Evolutionary conservation across 1,139 yeast genomes (phyloP).

Genomic region (Suhomyces maxii): DNA sequence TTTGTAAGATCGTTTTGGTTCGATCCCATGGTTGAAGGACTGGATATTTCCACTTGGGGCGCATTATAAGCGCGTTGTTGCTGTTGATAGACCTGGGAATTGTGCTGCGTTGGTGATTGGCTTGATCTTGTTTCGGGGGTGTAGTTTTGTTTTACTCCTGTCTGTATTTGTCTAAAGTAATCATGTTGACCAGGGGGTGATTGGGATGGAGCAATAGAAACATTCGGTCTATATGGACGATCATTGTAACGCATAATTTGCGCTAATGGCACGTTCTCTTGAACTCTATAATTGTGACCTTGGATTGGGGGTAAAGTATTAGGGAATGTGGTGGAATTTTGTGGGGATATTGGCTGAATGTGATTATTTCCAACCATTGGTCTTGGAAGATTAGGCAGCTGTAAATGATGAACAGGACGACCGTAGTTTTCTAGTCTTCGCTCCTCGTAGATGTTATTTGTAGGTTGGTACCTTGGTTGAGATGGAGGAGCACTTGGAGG

Average conservation of each 20-base stretch:
- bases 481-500: neutral
- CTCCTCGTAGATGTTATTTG: neutral
- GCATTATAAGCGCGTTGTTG: neutral
- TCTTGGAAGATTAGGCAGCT: neutral
- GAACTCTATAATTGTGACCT: neutral
- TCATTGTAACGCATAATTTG: neutral
- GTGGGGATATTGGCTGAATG: neutral
- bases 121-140: neutral
- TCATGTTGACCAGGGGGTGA: neutral
- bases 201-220: neutral
- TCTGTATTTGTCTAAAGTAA: neutral
- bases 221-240: neutral
- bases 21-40: neutral
- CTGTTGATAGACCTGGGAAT: neutral
- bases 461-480: neutral
- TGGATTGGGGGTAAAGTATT: neutral
- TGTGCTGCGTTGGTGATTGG: neutral
- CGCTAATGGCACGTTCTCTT: slow-evolving; percentile 1
- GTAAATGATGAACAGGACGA: neutral
- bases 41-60: neutral
- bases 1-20: neutral
- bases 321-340: neutral
- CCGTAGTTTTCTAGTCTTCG: neutral
- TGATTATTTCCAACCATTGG: neutral
- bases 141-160: neutral